Evolutionary conservation across 1,139 yeast genomes (phyloP), one percentile per base, ranked within the genome.

Genomic region (Saccharomyces hybrid): DNA sequence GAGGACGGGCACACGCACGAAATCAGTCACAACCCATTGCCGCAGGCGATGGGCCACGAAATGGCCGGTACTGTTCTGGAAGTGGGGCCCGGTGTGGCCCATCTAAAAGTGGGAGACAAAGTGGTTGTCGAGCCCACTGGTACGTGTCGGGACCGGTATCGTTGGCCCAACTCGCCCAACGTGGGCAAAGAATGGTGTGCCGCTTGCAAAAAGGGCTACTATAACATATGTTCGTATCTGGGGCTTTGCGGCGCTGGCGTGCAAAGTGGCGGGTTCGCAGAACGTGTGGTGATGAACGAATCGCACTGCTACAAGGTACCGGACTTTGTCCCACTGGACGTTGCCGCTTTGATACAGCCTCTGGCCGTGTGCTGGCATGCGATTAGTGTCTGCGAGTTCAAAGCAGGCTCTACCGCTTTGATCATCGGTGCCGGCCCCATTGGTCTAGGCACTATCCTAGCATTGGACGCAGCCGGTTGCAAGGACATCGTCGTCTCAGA

Each of bases 381-480:
- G 0, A 78, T 79, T 42, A 72, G 75, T 51, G 68, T 75, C 20
- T 70, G 81, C 0, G 67, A 68, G n/a, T 74, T 80, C 61, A 63
- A 73, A 57, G 67, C 66, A 25, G 84, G 83, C 31, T 73, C 76
- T 47, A 70, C 77, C 13, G 84, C 82, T 3, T 65, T 82, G 38
- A 78, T 82, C 48, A 66, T 82, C 2, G 85, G 86, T 41, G 81
- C 82, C 51, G 87, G 87, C 5, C 85, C 86, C 31, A 82, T 82
- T 63, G 87, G 87, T 1, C 67, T 81, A 47, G 80, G 83, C 27
- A 75, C 83, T 1, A 72, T 81, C 32, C 68, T 81, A 51, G 84
- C 84, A 0, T 71, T 83, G 50, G 77, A 80, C 58, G 86, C 84
- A 9, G 78, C 78, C 57, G 76, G 79, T 28, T 83, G 83, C 2